Base-by-base conservation (phyloP, 2,329 filamentous ascomycete genomes). In the Cladosporium cucumerinum region DNA sequence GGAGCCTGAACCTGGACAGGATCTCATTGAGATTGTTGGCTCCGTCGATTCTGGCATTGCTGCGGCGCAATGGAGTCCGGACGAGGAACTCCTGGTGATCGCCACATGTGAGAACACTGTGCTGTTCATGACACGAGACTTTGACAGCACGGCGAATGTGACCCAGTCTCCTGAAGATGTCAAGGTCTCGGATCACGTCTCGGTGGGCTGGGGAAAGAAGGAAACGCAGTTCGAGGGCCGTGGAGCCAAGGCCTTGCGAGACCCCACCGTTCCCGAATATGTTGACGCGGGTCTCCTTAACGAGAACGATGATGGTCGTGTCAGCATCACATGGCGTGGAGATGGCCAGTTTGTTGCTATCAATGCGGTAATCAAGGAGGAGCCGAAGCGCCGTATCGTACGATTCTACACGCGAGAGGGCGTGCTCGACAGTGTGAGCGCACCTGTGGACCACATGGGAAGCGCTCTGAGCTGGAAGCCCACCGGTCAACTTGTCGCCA, bases 151-250 rank as follows among this genome's bases (percentile, higher is more conserved):
- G 49, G 86, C 90, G 36, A 90, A 93, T 77, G 84, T 91, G 61
- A 81, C 83, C 36, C 87, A 98, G 76, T 86, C 85, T 0, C 75
- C 82, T 0, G 52, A 94, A 96, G 77, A 85, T 96, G 68, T 90
- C 90, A 71, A 86, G 87, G n/a, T 98, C 90, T 28, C 95, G 89
- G 76, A 93, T 97, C 81, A 95, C 97, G 65, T 76, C 36, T 96
- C 93, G 23, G 94, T 99, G 25, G 95, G 95, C 58, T 99, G 95
- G 95, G 95, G 95, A 66, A 98, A 98, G 81, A 92, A 91, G 75
- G 95, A 99, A 79, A 99, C 95, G 0, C 95, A 99, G 76, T 99
- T 99, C 77, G 91, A 97, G 74, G 95, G 95, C 8, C 71, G 75
- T 61, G 69, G 75, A 46, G 94, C 93, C 65, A 89, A 87, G 79